Percentiles rank a stretch among this genome's conserved stretches.
Conservation (phyloP, 352 stramenopile species). For the Pythium aristosporum region DNA sequence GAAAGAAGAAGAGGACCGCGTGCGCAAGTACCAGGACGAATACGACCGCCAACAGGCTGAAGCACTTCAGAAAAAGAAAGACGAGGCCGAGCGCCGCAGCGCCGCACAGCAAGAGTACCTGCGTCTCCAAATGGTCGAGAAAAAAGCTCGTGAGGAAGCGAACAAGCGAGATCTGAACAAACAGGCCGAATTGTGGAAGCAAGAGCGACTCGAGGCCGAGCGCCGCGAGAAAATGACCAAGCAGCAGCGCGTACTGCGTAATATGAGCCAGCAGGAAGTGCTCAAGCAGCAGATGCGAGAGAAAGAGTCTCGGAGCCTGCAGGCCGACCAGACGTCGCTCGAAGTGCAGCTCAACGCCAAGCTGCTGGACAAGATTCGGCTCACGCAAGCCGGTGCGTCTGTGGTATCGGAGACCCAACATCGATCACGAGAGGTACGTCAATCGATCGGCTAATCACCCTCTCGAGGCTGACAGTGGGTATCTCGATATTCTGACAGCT, state of each 20-base stretch:
- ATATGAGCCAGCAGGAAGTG: conserved; percentile 60
- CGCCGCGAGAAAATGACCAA: conserved; percentile 44
- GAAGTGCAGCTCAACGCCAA: conserved; percentile 75
- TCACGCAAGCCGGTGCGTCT: conserved; percentile 37
- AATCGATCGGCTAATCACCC: neutral
- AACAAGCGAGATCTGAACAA: conserved; percentile 67
- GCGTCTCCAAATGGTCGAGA: conserved; percentile 64
- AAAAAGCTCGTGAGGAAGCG: conserved; percentile 54
- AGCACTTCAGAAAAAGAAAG: conserved; percentile 48
- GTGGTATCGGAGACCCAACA: conserved; percentile 73
- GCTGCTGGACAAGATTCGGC: conserved; percentile 72
- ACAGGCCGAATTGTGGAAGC: conserved; percentile 78
- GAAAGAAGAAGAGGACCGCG: conserved; percentile 63
- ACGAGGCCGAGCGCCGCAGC: conserved; percentile 51
- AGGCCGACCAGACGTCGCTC: conserved; percentile 64
- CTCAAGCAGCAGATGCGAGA: conserved; percentile 72
- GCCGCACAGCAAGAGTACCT: conserved; percentile 54
- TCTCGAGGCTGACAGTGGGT: neutral
- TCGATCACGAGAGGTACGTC: conserved; percentile 63
- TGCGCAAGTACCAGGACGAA: conserved; percentile 64
- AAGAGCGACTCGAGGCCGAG: conserved; percentile 62
- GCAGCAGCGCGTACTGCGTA: conserved; percentile 51
- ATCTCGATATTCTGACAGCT: conserved; percentile 28
- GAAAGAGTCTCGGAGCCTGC: conserved; percentile 54
- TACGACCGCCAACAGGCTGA: conserved; percentile 58